These are phyloP conservation scores for Neostapfia colusana DNA, from an alignment of 176 grass and related monocot species.

Conservation along the genomic window DNA sequence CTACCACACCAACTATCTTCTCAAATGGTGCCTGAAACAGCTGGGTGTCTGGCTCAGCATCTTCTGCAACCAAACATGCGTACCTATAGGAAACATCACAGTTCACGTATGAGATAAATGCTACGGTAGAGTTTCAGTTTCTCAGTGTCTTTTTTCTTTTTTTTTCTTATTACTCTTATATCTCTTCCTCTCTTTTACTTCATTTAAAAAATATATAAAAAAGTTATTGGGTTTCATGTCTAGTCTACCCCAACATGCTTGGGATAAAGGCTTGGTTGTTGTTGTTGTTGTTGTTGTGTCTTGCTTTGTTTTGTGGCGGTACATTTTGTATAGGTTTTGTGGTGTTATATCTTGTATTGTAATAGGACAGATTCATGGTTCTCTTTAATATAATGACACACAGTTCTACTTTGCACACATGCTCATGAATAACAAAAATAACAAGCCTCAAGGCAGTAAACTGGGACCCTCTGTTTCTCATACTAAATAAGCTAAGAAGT, in stretches of 20 bases:
- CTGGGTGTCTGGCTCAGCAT: conserved; percentile 15
- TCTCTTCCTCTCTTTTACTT: too few relatives aligned
- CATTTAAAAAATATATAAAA: too few relatives aligned
- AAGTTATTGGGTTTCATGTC: too few relatives aligned
- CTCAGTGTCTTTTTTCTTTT: neutral
- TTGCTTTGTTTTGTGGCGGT: neutral
- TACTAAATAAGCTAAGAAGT: neutral
- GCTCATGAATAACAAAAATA: neutral
- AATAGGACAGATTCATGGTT: neutral
- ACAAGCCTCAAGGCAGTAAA: neutral
- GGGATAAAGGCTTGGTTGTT: too few relatives aligned
- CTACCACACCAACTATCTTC: conserved; percentile 69
- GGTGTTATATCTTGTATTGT: neutral
- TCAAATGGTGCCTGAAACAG: conserved; percentile 29
- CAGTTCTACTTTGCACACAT: neutral
- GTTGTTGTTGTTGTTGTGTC: too few relatives aligned
- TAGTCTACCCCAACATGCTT: too few relatives aligned
- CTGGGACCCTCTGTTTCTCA: neutral
- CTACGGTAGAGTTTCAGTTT: neutral
- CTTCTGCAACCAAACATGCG: conserved; percentile 87
- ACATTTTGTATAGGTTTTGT: neutral
- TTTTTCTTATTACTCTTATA: too few relatives aligned
- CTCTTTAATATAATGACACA: neutral
- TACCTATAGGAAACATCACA: conserved; percentile 59
- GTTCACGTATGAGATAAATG: neutral